Percentiles rank a stretch among this genome's conserved stretches.
These are phyloP conservation scores for Plasmodium yoelii DNA, from an alignment of 169 alveolate species.

Conservation along the genomic window DNA sequence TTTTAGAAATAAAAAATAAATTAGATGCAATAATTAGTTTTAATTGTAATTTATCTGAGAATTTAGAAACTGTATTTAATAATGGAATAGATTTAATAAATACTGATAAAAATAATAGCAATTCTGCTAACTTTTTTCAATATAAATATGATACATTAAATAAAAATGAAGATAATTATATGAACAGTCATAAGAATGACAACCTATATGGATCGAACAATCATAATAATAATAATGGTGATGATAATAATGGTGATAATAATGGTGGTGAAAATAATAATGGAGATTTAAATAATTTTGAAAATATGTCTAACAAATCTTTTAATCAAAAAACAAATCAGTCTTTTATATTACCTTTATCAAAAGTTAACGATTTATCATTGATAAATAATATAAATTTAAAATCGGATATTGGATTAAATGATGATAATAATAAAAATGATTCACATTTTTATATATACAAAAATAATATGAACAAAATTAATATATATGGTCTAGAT, in stretches of 20 bases:
- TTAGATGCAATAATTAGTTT: conserved; percentile 46
- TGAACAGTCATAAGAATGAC: conserved; percentile 1
- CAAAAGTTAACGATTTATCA: conserved; percentile 46
- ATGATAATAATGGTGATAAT: not conserved
- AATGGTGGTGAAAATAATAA: not conserved
- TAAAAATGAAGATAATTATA: not conserved
- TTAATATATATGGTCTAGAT: conserved; percentile 55
- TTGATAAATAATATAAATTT: conserved; percentile 47
- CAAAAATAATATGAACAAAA: conserved; percentile 36
- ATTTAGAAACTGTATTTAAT: conserved; percentile 58
- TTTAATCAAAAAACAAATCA: conserved; percentile 13
- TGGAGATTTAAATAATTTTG: conserved; percentile 3
- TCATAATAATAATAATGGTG: not conserved
- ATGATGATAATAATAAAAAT: conserved; percentile 27
- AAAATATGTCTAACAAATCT: conserved; percentile 13
- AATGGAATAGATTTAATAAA: conserved; percentile 9
- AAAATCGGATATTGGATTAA: conserved; percentile 15
- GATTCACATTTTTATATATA: conserved; percentile 47
- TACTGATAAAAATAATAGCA: not conserved
- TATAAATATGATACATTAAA: not conserved
- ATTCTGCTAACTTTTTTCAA: not conserved
- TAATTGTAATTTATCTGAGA: conserved; percentile 55
- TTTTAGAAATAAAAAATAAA: conserved; percentile 41
- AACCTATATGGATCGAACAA: not conserved
- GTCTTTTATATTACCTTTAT: conserved; percentile 33